phyloP scores from a whole-genome alignment of 2,329 filamentous ascomycete species.

The Didymella lethalis region DNA sequence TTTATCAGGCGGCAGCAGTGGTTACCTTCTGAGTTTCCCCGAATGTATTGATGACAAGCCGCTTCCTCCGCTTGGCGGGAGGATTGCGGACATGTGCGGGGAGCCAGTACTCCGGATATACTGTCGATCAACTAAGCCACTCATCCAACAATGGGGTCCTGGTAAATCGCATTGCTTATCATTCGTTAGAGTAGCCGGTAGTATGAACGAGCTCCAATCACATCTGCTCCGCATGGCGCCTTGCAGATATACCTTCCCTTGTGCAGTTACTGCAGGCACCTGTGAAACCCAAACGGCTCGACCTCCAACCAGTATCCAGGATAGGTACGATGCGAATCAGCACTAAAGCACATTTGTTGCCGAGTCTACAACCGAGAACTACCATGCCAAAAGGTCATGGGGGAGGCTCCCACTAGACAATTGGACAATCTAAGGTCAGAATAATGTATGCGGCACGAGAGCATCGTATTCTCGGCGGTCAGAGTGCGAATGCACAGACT shows the following conservation, averaged over 20 bases:
- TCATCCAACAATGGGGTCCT: not conserved
- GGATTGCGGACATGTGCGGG: constrained; percentile 18
- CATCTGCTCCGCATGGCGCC: no score
- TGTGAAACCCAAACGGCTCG: not conserved
- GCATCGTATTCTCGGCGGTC: constrained; percentile 6
- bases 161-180: not conserved
- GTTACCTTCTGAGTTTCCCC: not conserved
- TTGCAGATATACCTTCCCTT: constrained; percentile 4
- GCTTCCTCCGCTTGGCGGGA: constrained; percentile 5
- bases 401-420: not conserved
- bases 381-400: not conserved
- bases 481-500: not conserved
- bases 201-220: not conserved
- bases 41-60: not conserved
- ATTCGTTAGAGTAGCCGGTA: constrained; percentile 1
- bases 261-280: constrained; percentile 4
- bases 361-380: constrained; percentile 2
- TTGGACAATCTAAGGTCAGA: constrained; percentile 12
- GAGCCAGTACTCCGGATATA: constrained; percentile 10
- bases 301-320: constrained; percentile 3
- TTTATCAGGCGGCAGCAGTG: not conserved
- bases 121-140: constrained; percentile 8
- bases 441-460: not conserved
- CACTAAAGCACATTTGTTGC: not conserved
- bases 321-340: constrained; percentile 4